A percentile compares a stretch with the other conserved stretches of the same genome.
Conservation (phyloP, 2,329 filamentous ascomycete genomes). For the Cladorrhinum sp. region DNA sequence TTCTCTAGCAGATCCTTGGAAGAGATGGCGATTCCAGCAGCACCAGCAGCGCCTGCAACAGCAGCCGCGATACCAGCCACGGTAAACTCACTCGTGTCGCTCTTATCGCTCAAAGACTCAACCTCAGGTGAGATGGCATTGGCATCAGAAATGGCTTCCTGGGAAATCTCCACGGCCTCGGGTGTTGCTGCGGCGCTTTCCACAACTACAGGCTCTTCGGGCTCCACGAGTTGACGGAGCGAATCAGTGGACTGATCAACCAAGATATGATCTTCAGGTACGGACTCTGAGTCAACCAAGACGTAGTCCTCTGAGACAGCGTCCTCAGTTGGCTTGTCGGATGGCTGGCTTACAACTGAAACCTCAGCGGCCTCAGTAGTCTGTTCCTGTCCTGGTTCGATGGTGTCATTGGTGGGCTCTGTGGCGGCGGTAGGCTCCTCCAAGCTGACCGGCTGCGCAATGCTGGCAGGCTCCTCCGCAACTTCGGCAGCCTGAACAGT, state of each 20-base stretch:
- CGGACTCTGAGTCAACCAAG: constrained; percentile 16
- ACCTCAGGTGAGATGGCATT: neutral
- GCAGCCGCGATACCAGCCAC: neutral
- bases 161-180: neutral
- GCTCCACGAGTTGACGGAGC: constrained; percentile 2
- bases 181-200: neutral
- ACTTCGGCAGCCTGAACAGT: neutral
- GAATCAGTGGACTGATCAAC: constrained; percentile 7
- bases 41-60: neutral
- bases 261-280: constrained; percentile 11
- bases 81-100: neutral
- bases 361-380: neutral
- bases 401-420: constrained; percentile 2
- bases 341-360: neutral
- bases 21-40: neutral
- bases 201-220: constrained; percentile 11
- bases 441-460: constrained; percentile 12
- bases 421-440: constrained; percentile 13
- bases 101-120: neutral
- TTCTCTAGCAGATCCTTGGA: neutral
- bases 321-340: constrained; percentile 3
- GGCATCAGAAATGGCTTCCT: neutral
- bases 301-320: constrained; percentile 19
- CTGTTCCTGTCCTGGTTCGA: neutral
- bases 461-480: constrained; percentile 1